Percentiles rank a stretch among this genome's conserved stretches.
These are phyloP conservation scores for Phytophthora citrophthora DNA, from an alignment of 352 stramenopile species.

Conservation along the genomic window DNA sequence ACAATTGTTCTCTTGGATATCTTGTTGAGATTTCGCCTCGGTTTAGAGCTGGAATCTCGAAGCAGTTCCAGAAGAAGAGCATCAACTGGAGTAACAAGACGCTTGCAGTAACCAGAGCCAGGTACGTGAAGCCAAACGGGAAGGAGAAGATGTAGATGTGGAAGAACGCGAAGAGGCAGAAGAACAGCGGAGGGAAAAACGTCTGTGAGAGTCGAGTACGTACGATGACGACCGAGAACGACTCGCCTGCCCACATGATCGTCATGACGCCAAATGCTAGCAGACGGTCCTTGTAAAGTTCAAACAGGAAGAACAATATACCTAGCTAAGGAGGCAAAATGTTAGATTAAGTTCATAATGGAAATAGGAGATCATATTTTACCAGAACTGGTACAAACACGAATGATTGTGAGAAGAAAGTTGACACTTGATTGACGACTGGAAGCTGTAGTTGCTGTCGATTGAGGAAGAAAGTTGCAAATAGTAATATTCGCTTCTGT, in stretches of 20 bases:
- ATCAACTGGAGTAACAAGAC: conserved; percentile 60
- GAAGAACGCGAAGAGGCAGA: conserved; percentile 94
- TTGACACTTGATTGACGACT: conserved; percentile 80
- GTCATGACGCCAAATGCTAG: conserved; percentile 91
- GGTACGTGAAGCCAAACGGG: conserved; percentile 93
- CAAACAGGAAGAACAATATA: conserved; percentile 96
- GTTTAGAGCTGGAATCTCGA: conserved; percentile 67
- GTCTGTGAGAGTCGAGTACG: conserved; percentile 64
- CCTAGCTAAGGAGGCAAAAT: conserved; percentile 64
- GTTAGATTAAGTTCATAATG: not conserved
- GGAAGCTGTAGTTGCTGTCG: conserved; percentile 75
- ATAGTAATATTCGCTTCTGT: conserved; percentile 93
- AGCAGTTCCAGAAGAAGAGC: conserved; percentile 75
- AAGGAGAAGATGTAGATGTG: conserved; percentile 96
- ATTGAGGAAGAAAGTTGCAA: conserved; percentile 91
- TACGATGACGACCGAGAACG: conserved; percentile 91
- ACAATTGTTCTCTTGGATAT: conserved; percentile 35
- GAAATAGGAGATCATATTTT: conserved; percentile 3
- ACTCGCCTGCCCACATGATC: conserved; percentile 90
- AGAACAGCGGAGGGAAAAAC: conserved; percentile 93
- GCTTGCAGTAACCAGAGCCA: conserved; percentile 63
- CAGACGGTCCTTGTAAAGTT: conserved; percentile 94
- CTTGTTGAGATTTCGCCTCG: conserved; percentile 47
- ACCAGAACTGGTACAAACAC: conserved; percentile 95
- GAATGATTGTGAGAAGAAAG: conserved; percentile 92